These are phyloP conservation scores for Colletotrichum tabaci DNA, from an alignment of 2,329 filamentous ascomycete species.

Conservation along the genomic window DNA sequence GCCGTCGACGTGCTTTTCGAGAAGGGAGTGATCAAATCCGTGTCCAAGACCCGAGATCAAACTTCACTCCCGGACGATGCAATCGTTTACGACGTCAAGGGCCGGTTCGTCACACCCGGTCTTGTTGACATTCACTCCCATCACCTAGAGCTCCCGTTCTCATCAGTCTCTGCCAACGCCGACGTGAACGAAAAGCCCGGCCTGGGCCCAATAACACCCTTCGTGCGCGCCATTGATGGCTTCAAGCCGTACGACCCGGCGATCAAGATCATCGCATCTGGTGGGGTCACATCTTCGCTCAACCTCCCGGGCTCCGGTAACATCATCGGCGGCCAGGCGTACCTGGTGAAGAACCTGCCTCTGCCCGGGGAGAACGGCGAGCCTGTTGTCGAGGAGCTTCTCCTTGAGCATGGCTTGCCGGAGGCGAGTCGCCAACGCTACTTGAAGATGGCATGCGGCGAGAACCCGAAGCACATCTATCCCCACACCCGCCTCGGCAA, in stretches of 20 bases:
- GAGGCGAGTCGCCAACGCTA: constrained; percentile 51
- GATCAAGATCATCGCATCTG: constrained; percentile 56
- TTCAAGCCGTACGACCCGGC: constrained; percentile 58
- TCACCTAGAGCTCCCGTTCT: constrained; percentile 54
- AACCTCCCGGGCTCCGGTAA: constrained; percentile 60
- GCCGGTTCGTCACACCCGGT: constrained; percentile 59
- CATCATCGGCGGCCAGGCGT: constrained; percentile 60
- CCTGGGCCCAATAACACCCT: constrained; percentile 54
- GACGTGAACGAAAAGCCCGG: constrained; percentile 56
- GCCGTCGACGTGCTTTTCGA: constrained; percentile 56
- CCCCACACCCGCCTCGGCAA: constrained; percentile 57
- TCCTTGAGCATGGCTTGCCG: constrained; percentile 56
- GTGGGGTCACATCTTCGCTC: constrained; percentile 60
- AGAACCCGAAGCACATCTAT: constrained; percentile 57
- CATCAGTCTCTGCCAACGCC: constrained; percentile 47
- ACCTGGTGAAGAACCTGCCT: constrained; percentile 57
- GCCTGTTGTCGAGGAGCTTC: constrained; percentile 57
- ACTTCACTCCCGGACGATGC: constrained; percentile 11
- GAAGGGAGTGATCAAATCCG: constrained; percentile 51
- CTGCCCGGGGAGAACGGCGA: constrained; percentile 53
- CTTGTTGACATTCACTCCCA: constrained; percentile 63
- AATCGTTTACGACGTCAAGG: constrained; percentile 50
- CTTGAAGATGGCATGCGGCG: constrained; percentile 63
- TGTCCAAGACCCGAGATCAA: constrained; percentile 12
- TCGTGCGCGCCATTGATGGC: constrained; percentile 48